These are phyloP conservation scores for Arabis alpina DNA, from an alignment of 345 rosid genomes.

Conservation along the genomic window DNA sequence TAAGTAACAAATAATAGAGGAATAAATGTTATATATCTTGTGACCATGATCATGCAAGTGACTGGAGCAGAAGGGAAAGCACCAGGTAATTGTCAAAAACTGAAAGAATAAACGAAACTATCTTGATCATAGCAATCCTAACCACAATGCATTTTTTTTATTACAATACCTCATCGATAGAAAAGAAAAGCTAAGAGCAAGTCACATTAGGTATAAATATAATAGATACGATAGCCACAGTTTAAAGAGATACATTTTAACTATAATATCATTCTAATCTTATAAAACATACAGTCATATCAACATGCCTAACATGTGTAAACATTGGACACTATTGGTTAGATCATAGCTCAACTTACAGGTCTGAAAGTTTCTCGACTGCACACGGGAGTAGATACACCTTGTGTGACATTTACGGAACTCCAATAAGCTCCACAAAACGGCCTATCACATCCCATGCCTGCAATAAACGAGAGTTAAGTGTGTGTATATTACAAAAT, in stretches of 20 bases:
- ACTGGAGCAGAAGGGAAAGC: neutral
- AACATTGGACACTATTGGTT: constrained; percentile 3
- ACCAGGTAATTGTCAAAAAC: neutral
- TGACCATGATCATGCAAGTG: neutral
- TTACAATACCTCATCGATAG: neutral
- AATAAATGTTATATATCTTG: neutral
- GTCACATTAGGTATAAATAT: neutral
- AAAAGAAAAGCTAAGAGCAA: constrained; percentile 12
- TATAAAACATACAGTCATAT: neutral
- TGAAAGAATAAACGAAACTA: neutral
- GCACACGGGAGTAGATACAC: constrained; percentile 56
- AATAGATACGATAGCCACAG: neutral
- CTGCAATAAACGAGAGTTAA: constrained; percentile 48
- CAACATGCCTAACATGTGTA: neutral
- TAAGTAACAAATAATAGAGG: constrained; percentile 1
- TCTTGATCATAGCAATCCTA: neutral
- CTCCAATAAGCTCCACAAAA: constrained; percentile 93
- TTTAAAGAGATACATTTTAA: neutral
- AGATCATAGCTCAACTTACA: constrained; percentile 47
- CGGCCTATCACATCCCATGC: constrained; percentile 85
- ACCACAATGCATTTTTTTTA: neutral
- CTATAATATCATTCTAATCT: neutral
- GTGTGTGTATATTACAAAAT: neutral
- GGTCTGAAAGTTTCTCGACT: constrained; percentile 62
- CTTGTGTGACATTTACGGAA: constrained; percentile 50